Evolutionary conservation across 768 basidiomycete genomes (phyloP), one percentile per base, ranked within the genome.

Genomic region (Piloderma croceum): DNA sequence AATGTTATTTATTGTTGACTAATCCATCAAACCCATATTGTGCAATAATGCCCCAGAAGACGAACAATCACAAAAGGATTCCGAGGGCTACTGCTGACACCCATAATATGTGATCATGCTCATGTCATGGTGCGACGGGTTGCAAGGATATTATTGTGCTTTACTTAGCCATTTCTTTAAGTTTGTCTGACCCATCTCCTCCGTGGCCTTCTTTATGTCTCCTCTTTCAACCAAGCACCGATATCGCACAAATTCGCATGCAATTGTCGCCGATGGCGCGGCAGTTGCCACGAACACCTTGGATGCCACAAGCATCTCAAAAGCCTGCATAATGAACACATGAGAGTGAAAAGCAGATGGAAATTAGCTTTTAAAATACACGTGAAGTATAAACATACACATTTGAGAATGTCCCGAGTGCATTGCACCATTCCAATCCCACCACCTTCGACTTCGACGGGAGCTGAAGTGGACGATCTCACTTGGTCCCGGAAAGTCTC

Each of bases 141-240:
- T 29, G 31, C 24, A n/a, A 41, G 44, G 31, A 31, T 15, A 43
- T 64, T 51, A 70, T 49, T 67, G 65, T 2, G 74, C 73, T 47
- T 79, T 85, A 36, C 61, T 76, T 39, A 89, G 65, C 89, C 89
- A 90, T 56, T 84, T 86, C 56, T 76, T 85, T 40, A 91, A 60
- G 48, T 73, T 83, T 9, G 78, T 75, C 50, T 87, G 82, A 2
- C 81, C 80, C 33, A 69, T 68, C 50, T 62, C 74, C 34, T 83
- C 80, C 19, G 90, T 70, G 5, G 79, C 77, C 46, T 65, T 74
- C 63, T 75, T 83, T 25, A 94, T 69, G 17, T 82, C 80, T 11
- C 73, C 71, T 42, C 80, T 70, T 21, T 76, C 75, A 2, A 85
- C 67, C 2, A 69, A 60, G 49, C 79, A 88, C 18, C 83, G 73